Percentiles rank a stretch among this genome's conserved stretches.
phyloP scores from a whole-genome alignment of 805 yeast species.

The Debaryomyces hansenii region DNA sequence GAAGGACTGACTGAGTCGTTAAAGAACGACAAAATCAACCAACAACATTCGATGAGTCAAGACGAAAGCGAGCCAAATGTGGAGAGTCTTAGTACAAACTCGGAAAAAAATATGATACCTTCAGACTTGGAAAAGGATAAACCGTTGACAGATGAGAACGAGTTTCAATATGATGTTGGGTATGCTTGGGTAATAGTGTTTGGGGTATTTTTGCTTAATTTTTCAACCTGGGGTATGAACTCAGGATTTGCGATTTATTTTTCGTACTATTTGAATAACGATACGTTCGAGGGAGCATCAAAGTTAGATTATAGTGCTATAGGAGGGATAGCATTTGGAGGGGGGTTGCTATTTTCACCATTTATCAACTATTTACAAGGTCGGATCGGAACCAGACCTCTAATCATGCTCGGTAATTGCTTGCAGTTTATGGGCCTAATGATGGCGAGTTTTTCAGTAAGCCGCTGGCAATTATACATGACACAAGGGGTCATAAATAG shows the following conservation, averaged over 20 bases:
- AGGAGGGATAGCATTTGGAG: slow-evolving; percentile 66
- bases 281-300: slow-evolving; percentile 53
- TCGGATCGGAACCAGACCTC: slow-evolving; percentile 37
- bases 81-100: too few species aligned
- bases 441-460: slow-evolving; percentile 58
- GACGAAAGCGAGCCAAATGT: too few species aligned
- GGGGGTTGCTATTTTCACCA: slow-evolving; percentile 54
- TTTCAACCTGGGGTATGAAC: slow-evolving; percentile 74
- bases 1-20: too few species aligned
- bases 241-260: slow-evolving; percentile 65
- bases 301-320: slow-evolving; percentile 62
- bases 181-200: slow-evolving; percentile 65
- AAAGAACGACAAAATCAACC: too few species aligned
- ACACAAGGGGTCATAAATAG: slow-evolving; percentile 71
- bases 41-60: too few species aligned
- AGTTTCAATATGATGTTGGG: slow-evolving; percentile 51
- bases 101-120: too few species aligned
- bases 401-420: slow-evolving; percentile 47
- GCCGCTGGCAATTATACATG: slow-evolving; percentile 64
- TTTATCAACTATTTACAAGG: slow-evolving; percentile 48
- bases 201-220: slow-evolving; percentile 51
- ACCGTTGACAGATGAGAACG: too few species aligned
- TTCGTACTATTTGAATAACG: slow-evolving; percentile 51
- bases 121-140: too few species aligned
- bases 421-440: slow-evolving; percentile 55